Base-by-base conservation (phyloP, 257 asterid genomes). In the Solanum pinnatisectum region DNA sequence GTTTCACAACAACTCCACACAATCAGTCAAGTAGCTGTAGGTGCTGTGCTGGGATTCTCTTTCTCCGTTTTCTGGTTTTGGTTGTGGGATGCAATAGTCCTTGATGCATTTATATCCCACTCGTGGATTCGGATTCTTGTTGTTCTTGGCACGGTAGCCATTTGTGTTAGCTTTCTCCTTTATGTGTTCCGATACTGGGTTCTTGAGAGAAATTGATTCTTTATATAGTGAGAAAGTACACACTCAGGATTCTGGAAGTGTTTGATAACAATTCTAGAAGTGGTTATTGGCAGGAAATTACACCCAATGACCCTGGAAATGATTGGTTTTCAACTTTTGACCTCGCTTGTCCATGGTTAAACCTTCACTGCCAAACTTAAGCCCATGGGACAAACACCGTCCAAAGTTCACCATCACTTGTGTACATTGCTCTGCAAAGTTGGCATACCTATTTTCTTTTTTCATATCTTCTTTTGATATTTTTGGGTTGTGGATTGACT, bases 1-100 rank as follows among this genome's bases (percentile, higher is more conserved):
- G 92, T 95, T 87, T 92, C 96, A 5, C 98, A 95, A 84, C 90
- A 89, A 25, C 92, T 94, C 84, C 98, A 95, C 81, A 94, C 98
- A 2, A 82, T 87, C 88, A 92, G 93, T 90, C 99, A 95, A 91
- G 98, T 96, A 23, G 70, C 87, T 1, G 98, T 94, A 46, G 99
- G 98, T 90, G 95, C 96, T 25, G 42, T 89, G 20, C 5, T 94
- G 5, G 98, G 98, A 72, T 91, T 89, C 20, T 3, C 87, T 59
- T 94, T 96, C 91, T 90, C 94, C 30, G 3, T 92, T 35, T 68
- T 93, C 25, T 96, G 98, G 98, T 89, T 92, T 89, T 94, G 94
- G 98, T 89, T 87, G 20, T 96, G 99, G 98, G 70, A 90, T n/a
- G 65, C 89, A 36, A 72, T 91, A 87, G 92, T 94, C 70, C 56